phyloP scores from a whole-genome alignment of 129 eudicot genomes.

The Chrysanthemum lavandulifolium region DNA sequence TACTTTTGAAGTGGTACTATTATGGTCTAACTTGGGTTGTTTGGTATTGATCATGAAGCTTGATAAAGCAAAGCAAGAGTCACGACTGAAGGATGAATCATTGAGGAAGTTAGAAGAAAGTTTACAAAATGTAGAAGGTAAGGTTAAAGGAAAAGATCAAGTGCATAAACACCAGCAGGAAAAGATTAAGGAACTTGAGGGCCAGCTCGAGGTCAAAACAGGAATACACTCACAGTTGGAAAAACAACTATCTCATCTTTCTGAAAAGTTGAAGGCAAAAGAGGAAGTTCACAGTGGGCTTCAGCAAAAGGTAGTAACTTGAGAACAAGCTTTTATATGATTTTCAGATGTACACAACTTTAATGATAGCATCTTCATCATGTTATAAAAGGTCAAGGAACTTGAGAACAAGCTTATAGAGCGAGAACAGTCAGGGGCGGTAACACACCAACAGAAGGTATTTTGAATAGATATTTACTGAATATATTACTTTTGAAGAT shows the following conservation, averaged over 20 bases:
- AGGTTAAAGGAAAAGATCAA: conserved; percentile 77
- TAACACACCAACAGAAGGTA: conserved; percentile 61
- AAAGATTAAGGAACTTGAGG: conserved; percentile 78
- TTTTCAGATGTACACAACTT: background rate
- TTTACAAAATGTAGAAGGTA: conserved; percentile 68
- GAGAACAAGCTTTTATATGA: background rate
- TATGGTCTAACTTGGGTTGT: conserved; percentile 15
- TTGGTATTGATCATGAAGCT: conserved; percentile 42
- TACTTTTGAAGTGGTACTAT: background rate
- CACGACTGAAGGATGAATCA: conserved; percentile 72
- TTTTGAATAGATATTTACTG: background rate
- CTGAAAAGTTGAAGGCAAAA: conserved; percentile 69
- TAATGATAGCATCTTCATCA: background rate
- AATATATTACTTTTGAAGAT: conserved; percentile 7
- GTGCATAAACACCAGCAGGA: conserved; percentile 65
- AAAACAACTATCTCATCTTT: conserved; percentile 67
- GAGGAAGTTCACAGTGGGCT: conserved; percentile 67
- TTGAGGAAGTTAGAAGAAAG: conserved; percentile 83
- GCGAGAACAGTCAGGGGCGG: conserved; percentile 47
- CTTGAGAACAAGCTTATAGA: conserved; percentile 75
- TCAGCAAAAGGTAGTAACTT: conserved; percentile 63
- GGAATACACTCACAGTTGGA: conserved; percentile 63
- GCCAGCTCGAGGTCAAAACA: conserved; percentile 58
- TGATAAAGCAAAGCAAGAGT: conserved; percentile 78
- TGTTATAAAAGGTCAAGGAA: conserved; percentile 65